Evolutionary conservation across 495 filamentous ascomycete species (phyloP).

Genomic region (Lasiosphaeria ovina): DNA sequence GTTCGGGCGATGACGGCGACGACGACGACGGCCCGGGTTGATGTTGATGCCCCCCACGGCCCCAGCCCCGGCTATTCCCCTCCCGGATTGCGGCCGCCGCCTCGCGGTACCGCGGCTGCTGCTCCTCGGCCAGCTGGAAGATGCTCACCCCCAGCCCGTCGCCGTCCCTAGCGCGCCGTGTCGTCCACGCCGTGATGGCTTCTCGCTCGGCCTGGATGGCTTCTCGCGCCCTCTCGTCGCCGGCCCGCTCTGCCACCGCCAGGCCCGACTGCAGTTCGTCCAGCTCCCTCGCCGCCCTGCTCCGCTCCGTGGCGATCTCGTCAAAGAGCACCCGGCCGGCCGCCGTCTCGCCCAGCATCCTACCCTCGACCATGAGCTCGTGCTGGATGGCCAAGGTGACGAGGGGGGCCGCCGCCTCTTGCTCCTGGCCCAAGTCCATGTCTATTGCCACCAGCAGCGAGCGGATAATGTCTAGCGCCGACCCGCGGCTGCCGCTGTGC

Average conservation of each 20-base stretch:
- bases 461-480: constrained; percentile 2
- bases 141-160: neutral
- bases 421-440: neutral
- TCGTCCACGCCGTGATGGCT: neutral
- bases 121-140: neutral
- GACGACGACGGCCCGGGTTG: too few species aligned
- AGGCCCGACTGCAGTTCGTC: neutral
- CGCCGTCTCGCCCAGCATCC: neutral
- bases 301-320: neutral
- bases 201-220: neutral
- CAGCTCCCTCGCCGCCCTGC: neutral
- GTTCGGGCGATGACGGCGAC: too few species aligned
- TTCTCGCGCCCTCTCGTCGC: neutral
- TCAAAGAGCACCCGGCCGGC: neutral
- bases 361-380: neutral
- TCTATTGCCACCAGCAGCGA: neutral
- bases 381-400: neutral
- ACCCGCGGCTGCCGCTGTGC: neutral
- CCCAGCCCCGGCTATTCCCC: too few species aligned
- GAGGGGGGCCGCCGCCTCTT: too few species aligned
- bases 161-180: neutral
- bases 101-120: neutral
- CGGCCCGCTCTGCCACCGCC: neutral
- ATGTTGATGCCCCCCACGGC: too few species aligned
- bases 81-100: too few species aligned